Conservation (phyloP, 2,329 filamentous ascomycete species). For the Fusarium temperatum region DNA sequence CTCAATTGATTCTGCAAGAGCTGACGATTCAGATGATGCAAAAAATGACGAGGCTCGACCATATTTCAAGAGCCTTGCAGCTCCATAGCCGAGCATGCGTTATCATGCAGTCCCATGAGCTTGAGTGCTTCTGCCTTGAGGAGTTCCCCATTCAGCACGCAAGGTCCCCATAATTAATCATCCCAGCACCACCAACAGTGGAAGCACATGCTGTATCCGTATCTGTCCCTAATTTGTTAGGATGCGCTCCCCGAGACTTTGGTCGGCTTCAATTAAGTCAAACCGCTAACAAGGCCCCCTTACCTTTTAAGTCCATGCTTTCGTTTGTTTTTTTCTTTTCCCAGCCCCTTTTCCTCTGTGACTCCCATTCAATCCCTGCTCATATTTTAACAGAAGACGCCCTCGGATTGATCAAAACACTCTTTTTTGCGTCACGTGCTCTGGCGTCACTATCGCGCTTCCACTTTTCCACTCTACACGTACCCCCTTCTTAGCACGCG, state of each 20-base stretch:
- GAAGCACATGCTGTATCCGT: not conserved
- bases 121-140: constrained; percentile 41
- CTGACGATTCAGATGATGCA: constrained; percentile 14
- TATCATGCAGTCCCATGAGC: constrained; percentile 42
- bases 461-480: constrained; percentile 19
- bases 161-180: constrained; percentile 17
- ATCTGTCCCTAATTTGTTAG: constrained; percentile 5
- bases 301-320: constrained; percentile 8
- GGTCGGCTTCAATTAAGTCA: constrained; percentile 9
- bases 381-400: not conserved
- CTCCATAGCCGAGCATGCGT: constrained; percentile 35
- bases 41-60: constrained; percentile 30
- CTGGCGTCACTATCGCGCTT: constrained; percentile 5
- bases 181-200: constrained; percentile 8
- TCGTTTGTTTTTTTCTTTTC: not conserved
- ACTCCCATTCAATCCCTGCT: constrained; percentile 23
- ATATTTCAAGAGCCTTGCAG: constrained; percentile 34
- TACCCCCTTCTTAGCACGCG: constrained; percentile 3
- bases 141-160: constrained; percentile 17
- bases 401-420: constrained; percentile 12
- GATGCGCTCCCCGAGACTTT: constrained; percentile 3
- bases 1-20: constrained; percentile 28
- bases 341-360: constrained; percentile 29
- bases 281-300: constrained; percentile 26
- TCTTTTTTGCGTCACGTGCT: constrained; percentile 28